Conservation (phyloP, 2,329 filamentous ascomycete species). For the Calonectria pseudoreteaudii region DNA sequence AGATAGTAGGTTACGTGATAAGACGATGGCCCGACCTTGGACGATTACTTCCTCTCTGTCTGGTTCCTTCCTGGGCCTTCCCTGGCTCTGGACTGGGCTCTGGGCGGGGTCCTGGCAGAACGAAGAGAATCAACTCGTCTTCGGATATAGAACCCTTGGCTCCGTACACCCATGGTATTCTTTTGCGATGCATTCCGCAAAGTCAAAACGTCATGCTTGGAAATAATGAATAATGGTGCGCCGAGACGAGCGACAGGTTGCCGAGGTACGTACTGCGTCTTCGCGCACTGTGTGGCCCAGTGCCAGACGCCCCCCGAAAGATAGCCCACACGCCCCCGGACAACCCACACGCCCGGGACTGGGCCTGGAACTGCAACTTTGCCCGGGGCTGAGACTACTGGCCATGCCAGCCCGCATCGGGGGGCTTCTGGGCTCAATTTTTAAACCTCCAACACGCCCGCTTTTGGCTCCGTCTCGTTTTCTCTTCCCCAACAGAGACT, state of each 20-base stretch:
- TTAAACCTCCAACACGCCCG: conserved; percentile 40
- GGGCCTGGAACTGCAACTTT: conserved; percentile 15
- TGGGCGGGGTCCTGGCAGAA: background rate
- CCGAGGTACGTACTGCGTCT: conserved; percentile 4
- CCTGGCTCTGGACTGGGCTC: background rate
- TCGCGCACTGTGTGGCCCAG: conserved; percentile 12
- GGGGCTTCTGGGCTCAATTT: conserved; percentile 35
- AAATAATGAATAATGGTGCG: conserved; percentile 18
- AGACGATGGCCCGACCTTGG: background rate
- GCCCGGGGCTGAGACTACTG: conserved; percentile 13
- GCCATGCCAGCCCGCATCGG: conserved; percentile 37
- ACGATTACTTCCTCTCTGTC: background rate
- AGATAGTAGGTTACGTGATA: background rate
- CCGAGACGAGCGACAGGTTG: background rate
- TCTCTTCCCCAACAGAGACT: conserved; percentile 13
- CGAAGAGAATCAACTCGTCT: background rate
- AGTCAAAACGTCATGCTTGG: conserved; percentile 19
- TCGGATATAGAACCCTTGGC: conserved; percentile 2
- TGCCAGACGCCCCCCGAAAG: background rate
- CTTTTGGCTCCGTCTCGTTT: conserved; percentile 30
- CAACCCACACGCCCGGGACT: conserved; percentile 26
- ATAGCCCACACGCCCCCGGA: background rate
- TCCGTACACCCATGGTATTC: background rate
- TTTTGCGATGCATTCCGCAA: background rate
- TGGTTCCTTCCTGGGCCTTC: background rate